Conservation (phyloP, 441 rosid genomes). For the Pelargonium fulgidum region DNA sequence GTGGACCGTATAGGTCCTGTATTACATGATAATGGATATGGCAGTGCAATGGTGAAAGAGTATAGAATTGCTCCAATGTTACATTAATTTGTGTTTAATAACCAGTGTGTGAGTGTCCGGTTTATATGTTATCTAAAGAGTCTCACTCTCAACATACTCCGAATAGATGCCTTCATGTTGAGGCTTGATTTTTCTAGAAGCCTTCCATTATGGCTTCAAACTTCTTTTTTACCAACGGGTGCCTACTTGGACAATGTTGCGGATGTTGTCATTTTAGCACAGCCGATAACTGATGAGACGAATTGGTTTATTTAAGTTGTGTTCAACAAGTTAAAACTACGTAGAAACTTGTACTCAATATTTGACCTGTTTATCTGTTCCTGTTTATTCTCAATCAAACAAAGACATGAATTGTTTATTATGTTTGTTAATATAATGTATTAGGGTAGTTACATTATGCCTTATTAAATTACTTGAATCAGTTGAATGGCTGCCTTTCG, state of each 20-base stretch:
- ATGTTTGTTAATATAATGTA: not conserved
- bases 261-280: not conserved
- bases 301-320: not conserved
- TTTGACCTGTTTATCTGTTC: not conserved
- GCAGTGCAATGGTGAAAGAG: not conserved
- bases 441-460: not conserved
- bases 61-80: not conserved
- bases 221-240: not conserved
- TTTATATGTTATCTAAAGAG: not conserved
- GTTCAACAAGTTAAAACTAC: not conserved
- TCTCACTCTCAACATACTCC: not conserved
- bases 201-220: not conserved
- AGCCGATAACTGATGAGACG: not conserved
- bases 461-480: slow-evolving; percentile 19
- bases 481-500: slow-evolving; percentile 95
- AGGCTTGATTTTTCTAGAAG: not conserved
- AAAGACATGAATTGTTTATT: not conserved
- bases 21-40: not conserved
- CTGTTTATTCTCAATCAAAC: not conserved
- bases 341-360: not conserved
- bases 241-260: not conserved
- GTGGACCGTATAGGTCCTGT: not conserved
- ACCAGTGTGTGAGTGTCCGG: not conserved
- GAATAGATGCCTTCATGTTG: not conserved
- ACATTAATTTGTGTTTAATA: not conserved